Evolutionary conservation across 2,329 filamentous ascomycete species (phyloP).

Genomic region (Myriosclerotinia duriaeana): DNA sequence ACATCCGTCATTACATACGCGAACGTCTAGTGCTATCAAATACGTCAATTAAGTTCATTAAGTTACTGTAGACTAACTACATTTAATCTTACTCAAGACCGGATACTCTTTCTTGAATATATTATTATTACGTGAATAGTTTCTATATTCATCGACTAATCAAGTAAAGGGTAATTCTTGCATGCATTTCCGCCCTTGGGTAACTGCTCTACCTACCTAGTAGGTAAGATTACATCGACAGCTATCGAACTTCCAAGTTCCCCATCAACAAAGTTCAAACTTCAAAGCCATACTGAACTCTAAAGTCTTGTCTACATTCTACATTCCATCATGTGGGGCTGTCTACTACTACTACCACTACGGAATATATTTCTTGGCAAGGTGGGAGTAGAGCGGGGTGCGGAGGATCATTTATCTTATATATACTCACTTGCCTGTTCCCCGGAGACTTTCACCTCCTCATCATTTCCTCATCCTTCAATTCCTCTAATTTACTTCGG

Average conservation of each 20-base stretch:
- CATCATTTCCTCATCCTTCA: neutral
- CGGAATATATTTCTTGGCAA: neutral
- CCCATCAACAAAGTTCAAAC: neutral
- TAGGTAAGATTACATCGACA: neutral
- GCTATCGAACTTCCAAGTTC: neutral
- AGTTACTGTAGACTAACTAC: neutral
- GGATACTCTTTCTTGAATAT: neutral
- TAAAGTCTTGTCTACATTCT: too few relatives aligned
- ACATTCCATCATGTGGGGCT: constrained; percentile 3
- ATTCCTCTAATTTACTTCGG: neutral
- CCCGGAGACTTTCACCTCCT: neutral
- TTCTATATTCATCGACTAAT: neutral
- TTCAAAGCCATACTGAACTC: neutral
- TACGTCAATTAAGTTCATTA: neutral
- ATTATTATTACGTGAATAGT: neutral
- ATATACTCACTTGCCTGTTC: neutral
- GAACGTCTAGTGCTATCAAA: too few relatives aligned
- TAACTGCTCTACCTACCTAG: too few relatives aligned
- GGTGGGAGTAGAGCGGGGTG: neutral
- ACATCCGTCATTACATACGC: too few relatives aligned
- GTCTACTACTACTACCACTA: neutral
- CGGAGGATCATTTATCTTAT: neutral
- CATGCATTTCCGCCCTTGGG: constrained; percentile 1
- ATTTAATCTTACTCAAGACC: neutral
- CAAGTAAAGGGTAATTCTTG: neutral